Percentiles rank a stretch among this genome's conserved stretches.
Evolutionary conservation across 2,329 filamentous ascomycete genomes (phyloP).

Genomic region (Sporothrix pallida): DNA sequence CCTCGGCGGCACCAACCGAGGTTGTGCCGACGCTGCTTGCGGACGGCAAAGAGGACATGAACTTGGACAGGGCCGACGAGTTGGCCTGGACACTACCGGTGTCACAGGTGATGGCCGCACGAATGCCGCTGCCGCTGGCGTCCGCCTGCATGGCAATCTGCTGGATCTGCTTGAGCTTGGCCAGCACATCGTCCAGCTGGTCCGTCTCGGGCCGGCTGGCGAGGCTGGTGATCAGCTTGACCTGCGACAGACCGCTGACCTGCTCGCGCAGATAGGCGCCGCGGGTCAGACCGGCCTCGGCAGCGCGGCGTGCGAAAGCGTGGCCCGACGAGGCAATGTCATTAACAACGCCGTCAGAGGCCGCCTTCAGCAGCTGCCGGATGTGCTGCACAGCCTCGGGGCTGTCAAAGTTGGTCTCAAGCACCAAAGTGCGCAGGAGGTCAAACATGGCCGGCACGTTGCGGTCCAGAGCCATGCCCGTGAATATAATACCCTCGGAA

Average conservation of each 20-base stretch:
- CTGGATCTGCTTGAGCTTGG: slow-evolving; percentile 86
- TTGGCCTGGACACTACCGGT: slow-evolving; percentile 73
- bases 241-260: slow-evolving; percentile 86
- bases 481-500: slow-evolving; percentile 81
- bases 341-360: slow-evolving; percentile 88
- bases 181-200: slow-evolving; percentile 74
- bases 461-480: slow-evolving; percentile 85
- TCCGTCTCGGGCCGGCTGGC: slow-evolving; percentile 73
- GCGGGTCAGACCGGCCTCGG: slow-evolving; percentile 77
- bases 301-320: slow-evolving; percentile 80
- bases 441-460: slow-evolving; percentile 93
- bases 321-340: slow-evolving; percentile 91
- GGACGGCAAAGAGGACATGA: slow-evolving; percentile 67
- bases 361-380: slow-evolving; percentile 82
- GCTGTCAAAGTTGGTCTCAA: slow-evolving; percentile 89
- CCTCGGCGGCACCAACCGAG: neutral
- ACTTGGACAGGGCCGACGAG: slow-evolving; percentile 70
- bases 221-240: slow-evolving; percentile 80
- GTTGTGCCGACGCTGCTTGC: slow-evolving; percentile 34
- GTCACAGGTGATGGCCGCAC: slow-evolving; percentile 86
- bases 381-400: slow-evolving; percentile 81
- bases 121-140: slow-evolving; percentile 63
- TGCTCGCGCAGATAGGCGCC: slow-evolving; percentile 79
- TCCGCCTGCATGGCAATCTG: slow-evolving; percentile 67
- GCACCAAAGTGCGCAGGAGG: slow-evolving; percentile 76